Evolutionary conservation across 306 rosid species (phyloP).

Genomic region (Rosa chinensis): DNA sequence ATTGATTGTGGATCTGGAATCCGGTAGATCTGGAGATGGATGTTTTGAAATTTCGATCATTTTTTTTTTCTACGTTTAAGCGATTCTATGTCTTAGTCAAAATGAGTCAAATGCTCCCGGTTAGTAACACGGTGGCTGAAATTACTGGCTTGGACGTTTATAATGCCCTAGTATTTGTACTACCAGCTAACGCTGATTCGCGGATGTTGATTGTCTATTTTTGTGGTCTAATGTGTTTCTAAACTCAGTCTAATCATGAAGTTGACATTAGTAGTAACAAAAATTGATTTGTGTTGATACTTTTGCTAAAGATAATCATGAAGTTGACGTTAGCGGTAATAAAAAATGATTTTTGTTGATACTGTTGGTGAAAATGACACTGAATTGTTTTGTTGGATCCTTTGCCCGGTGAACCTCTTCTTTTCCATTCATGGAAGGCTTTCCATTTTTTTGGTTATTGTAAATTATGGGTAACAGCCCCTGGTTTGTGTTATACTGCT

Average conservation of each 20-base stretch:
- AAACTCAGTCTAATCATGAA: background rate
- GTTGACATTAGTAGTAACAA: no score
- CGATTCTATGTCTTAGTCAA: background rate
- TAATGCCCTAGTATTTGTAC: no score
- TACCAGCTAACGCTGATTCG: background rate
- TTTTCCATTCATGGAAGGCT: background rate
- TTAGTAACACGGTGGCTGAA: background rate
- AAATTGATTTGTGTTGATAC: background rate
- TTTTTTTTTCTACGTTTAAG: no score
- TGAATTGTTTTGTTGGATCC: background rate
- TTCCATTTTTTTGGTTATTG: background rate
- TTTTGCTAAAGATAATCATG: background rate
- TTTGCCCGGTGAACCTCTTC: background rate
- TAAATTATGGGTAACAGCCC: background rate
- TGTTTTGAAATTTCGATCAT: background rate
- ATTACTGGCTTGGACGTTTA: background rate
- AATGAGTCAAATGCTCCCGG: background rate
- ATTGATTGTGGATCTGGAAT: background rate
- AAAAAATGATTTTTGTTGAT: background rate
- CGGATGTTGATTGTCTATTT: background rate
- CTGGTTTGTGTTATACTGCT: background rate
- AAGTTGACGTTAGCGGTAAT: no score
- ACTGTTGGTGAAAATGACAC: background rate
- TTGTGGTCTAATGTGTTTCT: background rate
- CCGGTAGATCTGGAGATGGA: background rate